phyloP scores from a whole-genome alignment of 179 eudicot genomes.

The Drosera spatulata region DNA sequence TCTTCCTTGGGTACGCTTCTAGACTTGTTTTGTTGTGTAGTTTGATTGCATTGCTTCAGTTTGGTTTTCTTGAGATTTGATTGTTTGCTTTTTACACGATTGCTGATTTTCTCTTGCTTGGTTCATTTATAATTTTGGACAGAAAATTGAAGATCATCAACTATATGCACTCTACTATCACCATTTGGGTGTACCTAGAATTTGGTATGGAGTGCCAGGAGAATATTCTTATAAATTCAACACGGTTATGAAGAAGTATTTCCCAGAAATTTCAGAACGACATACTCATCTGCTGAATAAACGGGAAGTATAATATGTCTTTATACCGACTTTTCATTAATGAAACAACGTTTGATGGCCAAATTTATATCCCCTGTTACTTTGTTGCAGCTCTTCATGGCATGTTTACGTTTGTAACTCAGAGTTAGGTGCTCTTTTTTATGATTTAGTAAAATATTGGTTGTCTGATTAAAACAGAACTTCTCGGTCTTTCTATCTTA shows the following conservation, averaged over 20 bases:
- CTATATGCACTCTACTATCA: conserved; percentile 51
- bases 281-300: conserved; percentile 29
- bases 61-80: no score
- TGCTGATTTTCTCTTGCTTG: not conserved
- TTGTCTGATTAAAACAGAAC: no score
- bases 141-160: conserved; percentile 61
- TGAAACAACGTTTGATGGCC: no score
- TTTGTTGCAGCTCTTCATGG: conserved; percentile 2
- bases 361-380: not conserved
- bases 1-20: conserved; percentile 66
- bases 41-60: no score
- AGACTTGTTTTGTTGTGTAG: not conserved
- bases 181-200: conserved; percentile 59
- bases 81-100: not conserved
- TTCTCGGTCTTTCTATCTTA: no score
- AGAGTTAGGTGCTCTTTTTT: no score
- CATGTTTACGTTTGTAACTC: conserved; percentile 1
- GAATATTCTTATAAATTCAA: conserved; percentile 34
- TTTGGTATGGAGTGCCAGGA: conserved; percentile 70
- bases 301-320: conserved; percentile 25
- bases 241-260: conserved; percentile 36
- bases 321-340: no score
- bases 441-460: no score
- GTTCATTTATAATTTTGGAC: conserved; percentile 5
- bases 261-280: conserved; percentile 16